Evolutionary conservation across 352 stramenopile species (phyloP), one percentile per base, ranked within the genome.

Genomic region (Blastocystis sp.): DNA sequence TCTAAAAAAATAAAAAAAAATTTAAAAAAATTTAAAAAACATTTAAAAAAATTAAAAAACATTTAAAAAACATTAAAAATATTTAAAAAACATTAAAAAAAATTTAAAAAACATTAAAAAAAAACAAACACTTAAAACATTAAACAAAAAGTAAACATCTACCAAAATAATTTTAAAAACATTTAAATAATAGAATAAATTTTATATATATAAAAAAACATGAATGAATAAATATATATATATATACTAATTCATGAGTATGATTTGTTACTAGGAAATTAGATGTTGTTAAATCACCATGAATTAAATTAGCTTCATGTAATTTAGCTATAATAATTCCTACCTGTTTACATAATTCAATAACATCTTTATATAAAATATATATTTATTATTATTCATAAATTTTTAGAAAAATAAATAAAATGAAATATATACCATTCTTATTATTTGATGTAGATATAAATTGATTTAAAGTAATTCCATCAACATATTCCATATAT

Each of bases 271-370:
- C 44, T 42, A 77, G 65, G 31, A 74, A 70, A 48, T 77, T 77
- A 9, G 70, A 77, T 10, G 72, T 77, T 10, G 72, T 77, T 10
- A 77, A 58, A 37, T 77, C 72, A 19, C 72, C 72, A 55, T 77
- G 72, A 21, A 72, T 64, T 18, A 75, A 59, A 39, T 71, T 64
- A 16, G 70, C 66, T 41, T 73, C 68, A 52, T 77, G 72, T 18
- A 77, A 58, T 36, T 64, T 52, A 5, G 70, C 70, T 21, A 77
- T 54, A 16, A 57, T 49, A 25, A 49, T 33, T 27, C 70, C 70
- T 13, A 75, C 64, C 31, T 67, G 58, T 35, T 47, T 32, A 10
- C 47, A 65, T 43, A 31, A 75, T 13, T 27, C 5, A 46, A 34
- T 46, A 10, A 37, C 52, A 39, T 27, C 30, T 55, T 28, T 30